Percentiles rank a stretch among this genome's conserved stretches.
These are phyloP conservation scores for Aciculosporium take DNA, from an alignment of 2,329 filamentous ascomycete species.

Conservation along the genomic window DNA sequence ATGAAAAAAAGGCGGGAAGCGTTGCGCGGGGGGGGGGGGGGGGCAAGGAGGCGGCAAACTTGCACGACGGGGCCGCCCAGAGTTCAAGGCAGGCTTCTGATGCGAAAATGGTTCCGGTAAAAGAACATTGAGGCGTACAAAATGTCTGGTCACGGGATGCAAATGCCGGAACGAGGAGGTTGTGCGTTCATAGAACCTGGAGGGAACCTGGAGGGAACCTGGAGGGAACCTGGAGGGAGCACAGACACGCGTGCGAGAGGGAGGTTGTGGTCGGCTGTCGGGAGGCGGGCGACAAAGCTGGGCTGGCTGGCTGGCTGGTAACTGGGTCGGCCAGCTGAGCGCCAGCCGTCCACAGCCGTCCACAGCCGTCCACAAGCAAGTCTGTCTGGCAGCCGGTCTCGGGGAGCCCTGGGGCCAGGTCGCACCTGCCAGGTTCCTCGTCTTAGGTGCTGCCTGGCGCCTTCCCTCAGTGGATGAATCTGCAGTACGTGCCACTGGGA, in stretches of 20 bases:
- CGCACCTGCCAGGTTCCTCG: background rate
- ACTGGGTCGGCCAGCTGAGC: background rate
- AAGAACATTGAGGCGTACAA: too few relatives aligned
- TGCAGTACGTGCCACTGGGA: too few relatives aligned
- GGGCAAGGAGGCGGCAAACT: background rate
- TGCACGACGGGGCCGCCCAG: background rate
- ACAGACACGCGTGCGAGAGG: background rate
- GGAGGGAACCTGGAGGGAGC: too few relatives aligned
- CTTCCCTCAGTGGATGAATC: too few relatives aligned
- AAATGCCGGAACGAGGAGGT: too few relatives aligned
- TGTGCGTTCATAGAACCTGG: too few relatives aligned
- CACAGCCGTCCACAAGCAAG: too few relatives aligned
- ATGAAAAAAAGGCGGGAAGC: background rate
- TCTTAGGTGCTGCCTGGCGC: too few relatives aligned
- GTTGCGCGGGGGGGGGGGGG: background rate
- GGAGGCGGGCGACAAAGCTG: background rate
- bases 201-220: too few relatives aligned
- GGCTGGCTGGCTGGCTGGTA: background rate
- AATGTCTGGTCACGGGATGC: too few relatives aligned
- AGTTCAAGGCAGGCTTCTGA: background rate
- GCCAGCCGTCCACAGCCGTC: background rate
- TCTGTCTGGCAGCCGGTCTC: slow-evolving; percentile 2
- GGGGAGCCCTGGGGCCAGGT: too few relatives aligned
- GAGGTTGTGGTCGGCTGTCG: background rate
- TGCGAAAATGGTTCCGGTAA: background rate